Evolutionary conservation across 495 filamentous ascomycete genomes (phyloP).

Genomic region (Penicillium flavigenum): DNA sequence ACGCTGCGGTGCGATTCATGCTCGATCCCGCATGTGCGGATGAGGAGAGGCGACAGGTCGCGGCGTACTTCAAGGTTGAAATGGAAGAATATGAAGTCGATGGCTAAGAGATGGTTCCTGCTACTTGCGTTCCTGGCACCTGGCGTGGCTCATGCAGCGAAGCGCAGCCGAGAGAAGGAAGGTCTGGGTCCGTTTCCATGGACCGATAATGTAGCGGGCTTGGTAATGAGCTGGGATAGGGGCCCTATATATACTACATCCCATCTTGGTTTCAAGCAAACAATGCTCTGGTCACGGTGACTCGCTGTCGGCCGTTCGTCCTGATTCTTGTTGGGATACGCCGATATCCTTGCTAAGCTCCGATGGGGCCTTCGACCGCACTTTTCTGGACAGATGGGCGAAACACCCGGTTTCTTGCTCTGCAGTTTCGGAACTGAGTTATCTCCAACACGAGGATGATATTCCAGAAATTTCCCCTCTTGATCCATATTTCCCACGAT

Average conservation of each 20-base stretch:
- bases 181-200: not conserved
- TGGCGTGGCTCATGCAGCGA: not conserved
- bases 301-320: not conserved
- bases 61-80: slow-evolving; percentile 68
- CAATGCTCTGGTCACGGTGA: not conserved
- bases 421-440: not conserved
- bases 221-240: not conserved
- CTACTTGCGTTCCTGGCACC: not conserved
- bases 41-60: slow-evolving; percentile 65
- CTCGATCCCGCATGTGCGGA: slow-evolving; percentile 76
- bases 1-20: slow-evolving; percentile 87
- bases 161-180: not conserved
- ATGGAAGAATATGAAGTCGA: slow-evolving; percentile 64
- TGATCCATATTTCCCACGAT: not conserved
- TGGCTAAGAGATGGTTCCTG: slow-evolving; percentile 19
- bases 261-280: not conserved
- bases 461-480: not conserved
- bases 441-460: not conserved
- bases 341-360: not conserved
- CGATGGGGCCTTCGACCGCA: not conserved
- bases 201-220: not conserved
- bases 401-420: not conserved
- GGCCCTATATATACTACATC: not conserved
- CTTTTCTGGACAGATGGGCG: not conserved
- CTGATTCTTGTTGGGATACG: not conserved